Conservation (phyloP, 371 early-diverging fungal species). For the Zychaea mexicana region DNA sequence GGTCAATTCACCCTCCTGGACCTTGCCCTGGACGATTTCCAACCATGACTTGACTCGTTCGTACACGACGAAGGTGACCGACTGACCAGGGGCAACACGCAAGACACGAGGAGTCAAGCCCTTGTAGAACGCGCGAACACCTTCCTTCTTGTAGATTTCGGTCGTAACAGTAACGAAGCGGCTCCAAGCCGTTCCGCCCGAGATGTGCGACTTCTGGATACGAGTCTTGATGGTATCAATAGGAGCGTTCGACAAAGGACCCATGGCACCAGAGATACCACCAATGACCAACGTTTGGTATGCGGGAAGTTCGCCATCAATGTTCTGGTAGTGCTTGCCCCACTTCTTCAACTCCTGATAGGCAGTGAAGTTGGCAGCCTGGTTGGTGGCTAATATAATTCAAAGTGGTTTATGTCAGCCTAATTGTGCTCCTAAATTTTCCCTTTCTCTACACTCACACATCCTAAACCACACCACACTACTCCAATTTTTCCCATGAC, state of each 20-base stretch:
- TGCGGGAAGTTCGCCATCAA: slow-evolving; percentile 81
- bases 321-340: slow-evolving; percentile 64
- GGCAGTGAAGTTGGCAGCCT: slow-evolving; percentile 98
- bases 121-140: slow-evolving; percentile 92
- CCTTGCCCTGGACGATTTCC: slow-evolving; percentile 55
- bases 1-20: slow-evolving; percentile 35
- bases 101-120: slow-evolving; percentile 94
- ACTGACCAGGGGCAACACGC: slow-evolving; percentile 88
- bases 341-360: slow-evolving; percentile 90
- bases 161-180: slow-evolving; percentile 79
- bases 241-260: slow-evolving; percentile 95
- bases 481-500: not conserved
- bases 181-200: slow-evolving; percentile 76
- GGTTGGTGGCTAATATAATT: slow-evolving; percentile 83
- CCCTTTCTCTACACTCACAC: not conserved
- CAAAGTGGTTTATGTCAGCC: not conserved
- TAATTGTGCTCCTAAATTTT: not conserved
- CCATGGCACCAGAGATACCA: slow-evolving; percentile 95
- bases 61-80: slow-evolving; percentile 88
- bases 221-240: slow-evolving; percentile 99
- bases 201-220: slow-evolving; percentile 82
- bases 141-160: slow-evolving; percentile 86
- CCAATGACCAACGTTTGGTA: slow-evolving; percentile 93
- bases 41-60: slow-evolving; percentile 82
- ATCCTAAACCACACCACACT: not conserved